Conservation (phyloP, 2,329 filamentous ascomycete species). For the Pseudopithomyces chartarum region DNA sequence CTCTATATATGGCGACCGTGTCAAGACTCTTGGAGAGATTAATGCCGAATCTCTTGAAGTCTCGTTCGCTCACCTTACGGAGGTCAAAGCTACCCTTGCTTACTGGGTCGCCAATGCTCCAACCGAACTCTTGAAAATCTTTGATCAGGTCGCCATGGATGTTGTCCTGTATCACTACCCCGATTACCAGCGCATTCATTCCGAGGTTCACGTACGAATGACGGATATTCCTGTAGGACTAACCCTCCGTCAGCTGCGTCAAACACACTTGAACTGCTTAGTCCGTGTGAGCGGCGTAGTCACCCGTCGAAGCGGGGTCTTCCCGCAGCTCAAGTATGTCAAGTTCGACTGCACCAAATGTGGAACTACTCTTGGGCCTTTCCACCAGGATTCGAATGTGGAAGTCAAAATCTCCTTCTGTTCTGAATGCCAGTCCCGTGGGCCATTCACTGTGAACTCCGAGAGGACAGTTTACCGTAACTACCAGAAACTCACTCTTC, state of each 20-base stretch:
- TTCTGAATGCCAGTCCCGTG: constrained; percentile 92
- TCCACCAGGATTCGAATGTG: constrained; percentile 94
- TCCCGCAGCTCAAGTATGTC: constrained; percentile 97
- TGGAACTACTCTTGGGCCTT: constrained; percentile 87
- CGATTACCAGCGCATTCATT: constrained; percentile 96
- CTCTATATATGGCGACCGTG: constrained; percentile 93
- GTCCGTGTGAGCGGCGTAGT: constrained; percentile 95
- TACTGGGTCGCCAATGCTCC: constrained; percentile 97
- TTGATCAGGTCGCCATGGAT: constrained; percentile 96
- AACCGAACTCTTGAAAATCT: constrained; percentile 92
- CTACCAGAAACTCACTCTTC: constrained; percentile 95
- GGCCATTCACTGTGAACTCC: constrained; percentile 93
- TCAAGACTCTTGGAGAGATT: constrained; percentile 93
- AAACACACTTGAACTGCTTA: constrained; percentile 93
- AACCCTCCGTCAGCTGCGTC: constrained; percentile 90
- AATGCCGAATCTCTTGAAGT: constrained; percentile 97
- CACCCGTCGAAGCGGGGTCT: constrained; percentile 90
- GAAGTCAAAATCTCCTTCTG: constrained; percentile 97
- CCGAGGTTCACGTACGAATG: constrained; percentile 96
- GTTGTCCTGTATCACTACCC: constrained; percentile 95
- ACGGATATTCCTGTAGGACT: constrained; percentile 93
- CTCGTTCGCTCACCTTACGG: constrained; percentile 88
- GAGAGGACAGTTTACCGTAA: constrained; percentile 99
- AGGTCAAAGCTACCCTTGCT: constrained; percentile 89
- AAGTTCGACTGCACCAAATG: constrained; percentile 98